phyloP scores from a whole-genome alignment of 1,284 basidiomycete genomes.

The Leucoagaricus sp. region DNA sequence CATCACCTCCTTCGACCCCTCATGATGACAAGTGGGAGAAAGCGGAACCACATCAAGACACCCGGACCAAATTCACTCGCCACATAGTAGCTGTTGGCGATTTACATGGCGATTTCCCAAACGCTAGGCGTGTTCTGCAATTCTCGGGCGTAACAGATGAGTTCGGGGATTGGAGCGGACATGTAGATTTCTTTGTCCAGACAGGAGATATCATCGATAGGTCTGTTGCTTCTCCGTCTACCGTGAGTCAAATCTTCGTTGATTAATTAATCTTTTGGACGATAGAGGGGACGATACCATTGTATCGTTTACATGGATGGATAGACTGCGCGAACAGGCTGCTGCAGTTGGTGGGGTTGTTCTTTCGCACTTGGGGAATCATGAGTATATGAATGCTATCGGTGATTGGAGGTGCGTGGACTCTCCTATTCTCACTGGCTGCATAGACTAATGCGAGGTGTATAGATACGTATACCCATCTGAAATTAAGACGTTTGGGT shows the following conservation, averaged over 20 bases:
- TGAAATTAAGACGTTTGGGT: constrained; percentile 82
- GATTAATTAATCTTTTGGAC: too few relatives aligned
- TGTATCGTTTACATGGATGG: constrained; percentile 81
- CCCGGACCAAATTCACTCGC: constrained; percentile 36
- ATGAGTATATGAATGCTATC: constrained; percentile 89
- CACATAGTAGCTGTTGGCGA: constrained; percentile 81
- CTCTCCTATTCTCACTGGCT: neutral
- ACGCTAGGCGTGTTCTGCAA: constrained; percentile 72
- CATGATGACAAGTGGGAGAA: neutral
- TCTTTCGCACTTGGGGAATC: constrained; percentile 84
- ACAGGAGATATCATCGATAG: constrained; percentile 94
- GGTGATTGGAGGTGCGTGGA: constrained; percentile 79
- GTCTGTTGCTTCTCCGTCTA: constrained; percentile 35
- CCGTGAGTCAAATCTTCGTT: neutral
- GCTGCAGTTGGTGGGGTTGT: constrained; percentile 67
- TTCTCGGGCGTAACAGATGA: constrained; percentile 76
- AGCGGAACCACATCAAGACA: neutral
- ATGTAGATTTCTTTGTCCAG: constrained; percentile 84
- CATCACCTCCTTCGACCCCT: neutral
- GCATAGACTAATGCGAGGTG: neutral
- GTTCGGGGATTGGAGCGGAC: constrained; percentile 75
- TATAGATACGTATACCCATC: constrained; percentile 78
- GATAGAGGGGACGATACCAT: constrained; percentile 85
- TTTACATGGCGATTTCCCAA: constrained; percentile 75
- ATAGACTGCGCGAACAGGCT: constrained; percentile 79